Evolutionary conservation across 2,329 filamentous ascomycete genomes (phyloP).

Genomic region (Botrytis cinerea): DNA sequence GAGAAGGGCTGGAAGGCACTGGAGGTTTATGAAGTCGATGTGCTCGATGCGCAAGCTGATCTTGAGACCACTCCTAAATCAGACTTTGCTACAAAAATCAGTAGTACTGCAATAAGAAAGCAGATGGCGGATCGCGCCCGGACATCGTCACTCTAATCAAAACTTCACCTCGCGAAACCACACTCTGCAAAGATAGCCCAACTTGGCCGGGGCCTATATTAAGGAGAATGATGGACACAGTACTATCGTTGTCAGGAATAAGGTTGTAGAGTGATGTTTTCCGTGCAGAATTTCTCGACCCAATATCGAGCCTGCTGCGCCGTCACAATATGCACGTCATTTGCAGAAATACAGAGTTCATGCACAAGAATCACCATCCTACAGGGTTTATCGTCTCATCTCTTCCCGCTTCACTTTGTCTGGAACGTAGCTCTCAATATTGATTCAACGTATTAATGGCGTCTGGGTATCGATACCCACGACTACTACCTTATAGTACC

Average conservation of each 20-base stretch:
- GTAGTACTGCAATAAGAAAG: conserved; percentile 80
- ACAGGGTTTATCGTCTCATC: neutral
- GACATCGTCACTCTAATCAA: conserved; percentile 31
- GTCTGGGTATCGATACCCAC: conserved; percentile 17
- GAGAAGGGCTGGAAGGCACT: conserved; percentile 76
- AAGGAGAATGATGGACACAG: conserved; percentile 11
- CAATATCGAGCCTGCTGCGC: conserved; percentile 15
- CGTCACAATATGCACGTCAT: conserved; percentile 25
- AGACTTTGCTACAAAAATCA: conserved; percentile 81
- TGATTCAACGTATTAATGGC: conserved; percentile 7
- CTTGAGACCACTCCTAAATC: conserved; percentile 47
- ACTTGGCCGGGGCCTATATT: neutral
- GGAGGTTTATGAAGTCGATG: conserved; percentile 85
- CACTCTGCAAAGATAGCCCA: neutral
- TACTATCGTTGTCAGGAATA: conserved; percentile 10
- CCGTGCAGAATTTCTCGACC: neutral
- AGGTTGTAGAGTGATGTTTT: conserved; percentile 16
- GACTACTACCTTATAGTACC: conserved; percentile 14
- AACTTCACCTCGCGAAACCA: neutral
- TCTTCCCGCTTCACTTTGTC: conserved; percentile 5
- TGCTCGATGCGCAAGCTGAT: conserved; percentile 69
- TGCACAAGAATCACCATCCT: conserved; percentile 18
- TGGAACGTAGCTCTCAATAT: conserved; percentile 1
- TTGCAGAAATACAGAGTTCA: conserved; percentile 21
- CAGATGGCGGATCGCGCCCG: conserved; percentile 42